Conservation (phyloP, 495 filamentous ascomycete species). For the Hypoxylon subgilvum region DNA sequence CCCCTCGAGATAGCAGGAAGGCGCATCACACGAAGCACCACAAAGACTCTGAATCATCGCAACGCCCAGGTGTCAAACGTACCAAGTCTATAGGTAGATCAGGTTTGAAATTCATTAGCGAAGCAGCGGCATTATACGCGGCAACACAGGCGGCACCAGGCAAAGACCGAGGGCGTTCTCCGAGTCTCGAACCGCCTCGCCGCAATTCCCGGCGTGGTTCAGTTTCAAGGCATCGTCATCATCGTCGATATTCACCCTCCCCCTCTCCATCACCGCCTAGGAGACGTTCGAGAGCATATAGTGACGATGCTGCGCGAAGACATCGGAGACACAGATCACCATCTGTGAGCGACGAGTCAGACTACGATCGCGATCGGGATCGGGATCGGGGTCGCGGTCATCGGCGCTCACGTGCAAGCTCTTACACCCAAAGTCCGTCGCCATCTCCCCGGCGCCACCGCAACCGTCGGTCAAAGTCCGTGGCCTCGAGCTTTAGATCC, state of each 20-base stretch:
- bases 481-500: constrained; percentile 3
- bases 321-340: constrained; percentile 24
- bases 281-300: constrained; percentile 28
- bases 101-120: constrained; percentile 37
- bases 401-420: constrained; percentile 26
- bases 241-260: constrained; percentile 31
- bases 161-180: constrained; percentile 18
- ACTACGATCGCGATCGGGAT: constrained; percentile 26
- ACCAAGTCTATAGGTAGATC: constrained; percentile 34
- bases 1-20: constrained; percentile 1
- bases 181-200: constrained; percentile 20
- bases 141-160: constrained; percentile 33
- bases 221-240: constrained; percentile 16
- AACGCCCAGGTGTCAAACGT: constrained; percentile 30
- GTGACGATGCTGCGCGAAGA: constrained; percentile 23
- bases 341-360: constrained; percentile 24
- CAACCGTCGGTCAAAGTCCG: constrained; percentile 18
- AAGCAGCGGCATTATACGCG: constrained; percentile 39
- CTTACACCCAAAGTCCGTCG: constrained; percentile 27
- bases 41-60: constrained; percentile 14
- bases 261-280: constrained; percentile 36
- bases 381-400: constrained; percentile 29
- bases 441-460: constrained; percentile 16
- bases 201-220: constrained; percentile 19
- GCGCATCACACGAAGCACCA: constrained; percentile 6